A percentile compares a stretch with the other conserved stretches of the same genome.
Conservation (phyloP, 2,329 filamentous ascomycete species). For the Xylaria sp. region DNA sequence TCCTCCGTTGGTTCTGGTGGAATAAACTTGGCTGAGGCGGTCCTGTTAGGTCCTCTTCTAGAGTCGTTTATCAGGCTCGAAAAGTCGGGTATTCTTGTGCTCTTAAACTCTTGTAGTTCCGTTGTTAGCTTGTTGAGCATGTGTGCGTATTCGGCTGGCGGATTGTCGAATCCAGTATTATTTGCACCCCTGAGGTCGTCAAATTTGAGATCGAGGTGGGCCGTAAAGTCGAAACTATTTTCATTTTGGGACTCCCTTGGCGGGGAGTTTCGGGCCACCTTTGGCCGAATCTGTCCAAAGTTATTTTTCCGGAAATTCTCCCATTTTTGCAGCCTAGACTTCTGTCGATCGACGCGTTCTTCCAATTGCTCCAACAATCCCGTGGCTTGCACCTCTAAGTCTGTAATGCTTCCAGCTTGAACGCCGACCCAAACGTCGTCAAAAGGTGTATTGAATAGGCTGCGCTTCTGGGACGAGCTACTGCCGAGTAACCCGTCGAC, state of each 20-base stretch:
- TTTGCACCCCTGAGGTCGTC: slow-evolving; percentile 41
- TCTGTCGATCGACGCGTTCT: slow-evolving; percentile 68
- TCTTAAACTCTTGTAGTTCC: slow-evolving; percentile 46
- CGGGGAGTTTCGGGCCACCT: slow-evolving; percentile 32
- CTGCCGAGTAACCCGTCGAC: slow-evolving; percentile 73
- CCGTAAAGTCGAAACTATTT: slow-evolving; percentile 60
- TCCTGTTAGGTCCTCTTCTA: slow-evolving; percentile 22
- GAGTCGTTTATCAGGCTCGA: slow-evolving; percentile 32
- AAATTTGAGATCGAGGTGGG: slow-evolving; percentile 56
- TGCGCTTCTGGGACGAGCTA: slow-evolving; percentile 59
- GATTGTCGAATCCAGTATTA: slow-evolving; percentile 20
- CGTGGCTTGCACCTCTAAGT: slow-evolving; percentile 57
- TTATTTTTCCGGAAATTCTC: slow-evolving; percentile 64
- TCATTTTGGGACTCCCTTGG: slow-evolving; percentile 44
- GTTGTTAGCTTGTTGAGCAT: slow-evolving; percentile 50
- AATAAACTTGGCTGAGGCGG: slow-evolving; percentile 15
- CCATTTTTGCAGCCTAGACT: slow-evolving; percentile 74
- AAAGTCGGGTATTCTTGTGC: slow-evolving; percentile 39
- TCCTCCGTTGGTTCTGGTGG: slow-evolving; percentile 34
- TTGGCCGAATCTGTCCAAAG: slow-evolving; percentile 45
- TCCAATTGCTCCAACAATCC: slow-evolving; percentile 76
- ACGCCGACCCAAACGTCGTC: slow-evolving; percentile 74
- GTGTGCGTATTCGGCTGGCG: slow-evolving; percentile 51
- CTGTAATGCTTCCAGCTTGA: slow-evolving; percentile 60
- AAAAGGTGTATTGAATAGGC: slow-evolving; percentile 70